phyloP scores from a whole-genome alignment of 352 stramenopile genomes.

The Pythium volutum region DNA sequence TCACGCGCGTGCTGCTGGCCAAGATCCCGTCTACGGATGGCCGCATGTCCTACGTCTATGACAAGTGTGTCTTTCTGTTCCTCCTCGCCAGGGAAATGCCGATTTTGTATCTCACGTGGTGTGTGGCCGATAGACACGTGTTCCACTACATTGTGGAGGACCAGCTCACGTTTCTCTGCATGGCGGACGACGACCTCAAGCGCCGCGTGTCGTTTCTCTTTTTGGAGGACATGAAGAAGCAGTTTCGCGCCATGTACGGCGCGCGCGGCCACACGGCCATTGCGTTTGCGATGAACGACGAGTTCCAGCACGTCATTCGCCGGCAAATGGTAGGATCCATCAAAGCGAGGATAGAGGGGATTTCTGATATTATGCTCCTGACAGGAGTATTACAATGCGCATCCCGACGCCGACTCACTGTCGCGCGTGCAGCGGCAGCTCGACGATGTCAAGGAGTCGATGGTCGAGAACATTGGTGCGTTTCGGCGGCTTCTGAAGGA shows the following conservation, averaged over 20 bases:
- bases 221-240: constrained; percentile 95
- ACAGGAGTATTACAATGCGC: constrained; percentile 83
- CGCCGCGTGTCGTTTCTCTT: constrained; percentile 97
- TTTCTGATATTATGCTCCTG: too few relatives aligned
- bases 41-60: constrained; percentile 98
- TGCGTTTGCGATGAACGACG: constrained; percentile 97
- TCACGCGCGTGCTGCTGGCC: constrained; percentile 95
- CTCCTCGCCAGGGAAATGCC: too few relatives aligned
- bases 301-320: constrained; percentile 94
- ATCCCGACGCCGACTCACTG: constrained; percentile 91
- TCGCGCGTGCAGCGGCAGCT: constrained; percentile 94
- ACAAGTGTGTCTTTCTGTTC: constrained; percentile 84
- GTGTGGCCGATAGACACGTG: constrained; percentile 57
- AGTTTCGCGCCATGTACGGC: constrained; percentile 86
- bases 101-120: too few relatives aligned
- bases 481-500: neutral
- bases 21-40: constrained; percentile 94
- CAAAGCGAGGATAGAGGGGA: too few relatives aligned
- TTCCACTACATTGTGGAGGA: constrained; percentile 97
- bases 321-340: constrained; percentile 93
- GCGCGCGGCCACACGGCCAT: constrained; percentile 87
- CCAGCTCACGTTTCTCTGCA: constrained; percentile 97
- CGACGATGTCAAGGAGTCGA: constrained; percentile 97
- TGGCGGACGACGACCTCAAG: constrained; percentile 95
- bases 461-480: constrained; percentile 98